phyloP scores from a whole-genome alignment of 495 filamentous ascomycete genomes.

The Cercophora scortea region DNA sequence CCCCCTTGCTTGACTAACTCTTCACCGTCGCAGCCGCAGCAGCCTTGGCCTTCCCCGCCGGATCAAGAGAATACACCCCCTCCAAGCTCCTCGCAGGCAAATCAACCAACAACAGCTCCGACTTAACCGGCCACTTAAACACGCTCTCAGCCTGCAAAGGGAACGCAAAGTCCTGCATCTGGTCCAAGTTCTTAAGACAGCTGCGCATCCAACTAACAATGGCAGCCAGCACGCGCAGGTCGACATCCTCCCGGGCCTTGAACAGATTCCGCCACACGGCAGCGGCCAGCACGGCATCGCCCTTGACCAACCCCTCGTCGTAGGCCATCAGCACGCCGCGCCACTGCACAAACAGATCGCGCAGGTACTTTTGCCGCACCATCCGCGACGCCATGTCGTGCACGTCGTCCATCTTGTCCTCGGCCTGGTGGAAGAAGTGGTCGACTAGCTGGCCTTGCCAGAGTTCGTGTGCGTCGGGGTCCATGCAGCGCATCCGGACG shows the following conservation, averaged over 20 bases:
- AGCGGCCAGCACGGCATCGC: constrained; percentile 76
- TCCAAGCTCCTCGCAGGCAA: constrained; percentile 18
- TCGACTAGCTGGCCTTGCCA: constrained; percentile 55
- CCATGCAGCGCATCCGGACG: constrained; percentile 74
- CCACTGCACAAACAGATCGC: constrained; percentile 90
- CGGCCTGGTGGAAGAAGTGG: constrained; percentile 88
- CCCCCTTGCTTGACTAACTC: not conserved
- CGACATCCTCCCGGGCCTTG: constrained; percentile 63
- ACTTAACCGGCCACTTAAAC: constrained; percentile 29
- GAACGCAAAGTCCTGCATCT: constrained; percentile 49
- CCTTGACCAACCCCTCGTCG: constrained; percentile 77
- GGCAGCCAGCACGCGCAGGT: constrained; percentile 60
- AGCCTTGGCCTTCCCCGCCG: too few species aligned
- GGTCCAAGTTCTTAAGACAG: constrained; percentile 53
- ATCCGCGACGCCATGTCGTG: constrained; percentile 59
- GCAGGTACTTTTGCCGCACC: constrained; percentile 76
- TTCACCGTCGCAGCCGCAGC: not conserved
- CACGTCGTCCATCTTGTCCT: constrained; percentile 68
- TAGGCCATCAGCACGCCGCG: constrained; percentile 74
- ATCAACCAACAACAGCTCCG: constrained; percentile 35
- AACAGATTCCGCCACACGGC: constrained; percentile 94
- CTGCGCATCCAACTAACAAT: constrained; percentile 75
- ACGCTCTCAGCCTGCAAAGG: constrained; percentile 23
- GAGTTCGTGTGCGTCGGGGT: constrained; percentile 36
- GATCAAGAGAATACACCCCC: not conserved